Base-by-base conservation (phyloP, 2,329 filamentous ascomycete genomes). In the Ophiostoma novo-ulmi region DNA sequence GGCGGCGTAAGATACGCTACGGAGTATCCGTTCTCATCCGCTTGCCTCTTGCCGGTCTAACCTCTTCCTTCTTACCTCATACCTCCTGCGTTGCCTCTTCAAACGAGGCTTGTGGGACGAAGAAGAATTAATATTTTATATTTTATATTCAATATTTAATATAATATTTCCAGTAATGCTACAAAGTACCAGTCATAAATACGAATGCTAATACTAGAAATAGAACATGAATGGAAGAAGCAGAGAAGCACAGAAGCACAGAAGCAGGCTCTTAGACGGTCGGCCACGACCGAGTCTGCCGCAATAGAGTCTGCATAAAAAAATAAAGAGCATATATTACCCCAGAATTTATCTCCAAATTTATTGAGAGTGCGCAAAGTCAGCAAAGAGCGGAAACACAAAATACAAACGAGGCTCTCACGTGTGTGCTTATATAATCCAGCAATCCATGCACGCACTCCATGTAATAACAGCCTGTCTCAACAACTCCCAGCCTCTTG, bases 21-120 rank as follows among this genome's bases (percentile, higher is more conserved):
- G 44, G 44, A 5, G 44, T 48, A 20, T 22, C n/a, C 48, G 14
- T 48, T 44, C 39, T 17, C 14, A 17, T 17, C 5, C 14, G 39
- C 39, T 44, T 17, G 11, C 17, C 44, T 20, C 44, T 5, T 13
- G 20, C n/a, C 48, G 20, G 48, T 22, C n/a, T 14, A 44, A 31
- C 31, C 52, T 58, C n/a, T 22, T 26, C n/a, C 52, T n/a, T 58
- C 52, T 58, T 31, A 31, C 31, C 31, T 4, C 31, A 31, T 31
- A 31, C 52, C 52, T 58, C 52, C 44, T 48, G 44, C 44, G 14
- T 26, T 58, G 52, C 52, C n/a, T 58, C n/a, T n/a, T 58, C 52
- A 58, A 58, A 58, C 52, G 52, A 58, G 52, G n/a, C 44, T 55
- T 55, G 52, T 58, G 52, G 52, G 52, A 58, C 52, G 22, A 48